A percentile compares a stretch with the other conserved stretches of the same genome.
These are phyloP conservation scores for Trichoderma atroviride DNA, from an alignment of 2,329 filamentous ascomycete genomes.

Conservation along the genomic window DNA sequence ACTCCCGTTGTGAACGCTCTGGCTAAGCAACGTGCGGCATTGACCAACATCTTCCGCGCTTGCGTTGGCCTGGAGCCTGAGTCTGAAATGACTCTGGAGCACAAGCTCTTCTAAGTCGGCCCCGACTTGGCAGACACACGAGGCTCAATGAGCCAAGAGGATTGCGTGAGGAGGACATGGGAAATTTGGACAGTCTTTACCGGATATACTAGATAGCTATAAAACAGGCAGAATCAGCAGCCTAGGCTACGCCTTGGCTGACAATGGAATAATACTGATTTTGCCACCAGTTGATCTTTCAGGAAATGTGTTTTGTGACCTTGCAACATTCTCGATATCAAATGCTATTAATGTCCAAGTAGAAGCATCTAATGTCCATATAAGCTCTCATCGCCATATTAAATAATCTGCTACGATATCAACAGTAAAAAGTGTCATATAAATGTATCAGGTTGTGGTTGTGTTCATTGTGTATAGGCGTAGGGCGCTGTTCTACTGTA, in stretches of 20 bases:
- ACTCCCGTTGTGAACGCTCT: conserved; percentile 95
- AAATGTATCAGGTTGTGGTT: neutral
- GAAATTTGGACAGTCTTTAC: conserved; percentile 29
- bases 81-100: conserved; percentile 98
- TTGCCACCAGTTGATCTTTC: conserved; percentile 2
- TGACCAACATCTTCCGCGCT: conserved; percentile 98
- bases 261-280: conserved; percentile 14
- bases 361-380: no score
- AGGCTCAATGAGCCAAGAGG: neutral
- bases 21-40: conserved; percentile 89
- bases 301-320: neutral
- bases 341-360: no score
- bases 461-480: neutral
- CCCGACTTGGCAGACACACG: neutral
- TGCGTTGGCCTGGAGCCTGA: conserved; percentile 96
- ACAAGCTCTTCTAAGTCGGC: conserved; percentile 81
- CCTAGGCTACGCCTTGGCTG: conserved; percentile 5
- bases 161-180: conserved; percentile 10
- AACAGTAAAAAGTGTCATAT: neutral
- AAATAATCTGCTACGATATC: neutral
- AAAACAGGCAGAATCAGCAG: conserved; percentile 30
- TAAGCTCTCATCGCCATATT: neutral
- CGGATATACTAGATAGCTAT: conserved; percentile 19
- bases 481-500: neutral
- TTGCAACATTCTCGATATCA: no score